Base-by-base conservation (phyloP, 2,329 filamentous ascomycete species). In the Ascochyta koolunga region DNA sequence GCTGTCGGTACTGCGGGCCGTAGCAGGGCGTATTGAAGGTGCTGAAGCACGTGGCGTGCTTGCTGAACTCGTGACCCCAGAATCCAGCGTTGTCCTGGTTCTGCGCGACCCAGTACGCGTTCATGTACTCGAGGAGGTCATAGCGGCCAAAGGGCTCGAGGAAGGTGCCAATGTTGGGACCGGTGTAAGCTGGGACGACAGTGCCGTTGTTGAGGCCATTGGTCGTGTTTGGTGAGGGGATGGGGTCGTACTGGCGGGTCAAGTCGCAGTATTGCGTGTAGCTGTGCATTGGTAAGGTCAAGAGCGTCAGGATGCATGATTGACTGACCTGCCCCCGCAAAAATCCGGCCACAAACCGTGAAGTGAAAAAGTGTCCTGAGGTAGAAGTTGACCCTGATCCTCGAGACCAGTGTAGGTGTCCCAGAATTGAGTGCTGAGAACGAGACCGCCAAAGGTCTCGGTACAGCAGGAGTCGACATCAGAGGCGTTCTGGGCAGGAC, bases 181-280 rank as follows among this genome's bases (percentile, higher is more conserved):
- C 86, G 1, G 68, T 84, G 73, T 86, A 89, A 0, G 84, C 73
- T 0, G 80, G 80, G 0, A 89, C 84, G 2, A 52, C 76, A 1
- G 72, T 79, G 24, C 83, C 84, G 47, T 78, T 78, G 1, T 80
- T 72, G 3, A 77, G 79, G 32, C 83, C 82, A 35, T 79, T 85
- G 5, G 86, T 89, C 6, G 86, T 88, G 72, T 87, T 88, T 22
- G 86, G 86, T 0, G 79, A 80, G 0, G 84, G 84, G 13, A 71
- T 65, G 1, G 85, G 86, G 65, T 89, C 86, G 60, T 86, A 89
- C 70, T 89, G 86, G 0, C 86, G 82, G 46, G 69, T 80, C 43
- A 87, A 68, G 65, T 89, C 86, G 73, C 86, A 89, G 72, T 88
- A 89, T 58, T 89, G 85, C 0, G 85, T 87, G 67, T 84, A 89